Evolutionary conservation across 2,329 filamentous ascomycete species (phyloP), one percentile per base, ranked within the genome.

Genomic region (Rhytidhysteron rufulum): DNA sequence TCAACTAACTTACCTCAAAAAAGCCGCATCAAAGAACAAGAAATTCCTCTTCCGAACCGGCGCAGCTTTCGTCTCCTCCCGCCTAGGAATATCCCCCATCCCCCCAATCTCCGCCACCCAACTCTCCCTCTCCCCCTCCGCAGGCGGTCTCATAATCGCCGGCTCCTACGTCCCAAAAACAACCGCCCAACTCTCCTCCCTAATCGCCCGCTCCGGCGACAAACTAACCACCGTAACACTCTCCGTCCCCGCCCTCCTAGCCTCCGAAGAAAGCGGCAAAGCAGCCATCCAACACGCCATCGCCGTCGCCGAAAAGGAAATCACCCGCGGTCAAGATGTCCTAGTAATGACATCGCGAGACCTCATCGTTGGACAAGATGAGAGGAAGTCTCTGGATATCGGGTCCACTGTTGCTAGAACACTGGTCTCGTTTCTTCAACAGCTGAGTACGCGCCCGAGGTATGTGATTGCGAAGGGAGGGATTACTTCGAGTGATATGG

Each of bases 101-200:
- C 55, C 71, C 0, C 76, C 77, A 0, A 68, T 80, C 9, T 69
- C 73, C 0, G 68, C 73, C 0, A 45, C 53, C 0, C 64, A 76
- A 18, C 57, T 80, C 0, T 46, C 49, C 17, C 45, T 65, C 15
- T 48, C 64, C 0, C 55, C 73, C 0, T 59, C 59, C 0, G 57
- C 57, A 1, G 78, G 77, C 0, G 77, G 76, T 0, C 52, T 81
- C 1, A 69, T 80, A 15, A 69, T 81, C 13, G 77, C 75, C 0
- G 77, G 78, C 0, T 78, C 73, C 0, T 80, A 81, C 32, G 76
- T 80, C 0, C 75, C 76, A 3, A 80, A 80, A 47, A 81, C 78
- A 0, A 80, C 78, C 0, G 69, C 73, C 0, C 77, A 80, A 40
- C 55, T 80, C 1, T 67, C 72, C 19, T 55, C 59, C 2, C 50